Conservation (phyloP, 1,139 yeast genomes). For the Suhomyces taliae region DNA sequence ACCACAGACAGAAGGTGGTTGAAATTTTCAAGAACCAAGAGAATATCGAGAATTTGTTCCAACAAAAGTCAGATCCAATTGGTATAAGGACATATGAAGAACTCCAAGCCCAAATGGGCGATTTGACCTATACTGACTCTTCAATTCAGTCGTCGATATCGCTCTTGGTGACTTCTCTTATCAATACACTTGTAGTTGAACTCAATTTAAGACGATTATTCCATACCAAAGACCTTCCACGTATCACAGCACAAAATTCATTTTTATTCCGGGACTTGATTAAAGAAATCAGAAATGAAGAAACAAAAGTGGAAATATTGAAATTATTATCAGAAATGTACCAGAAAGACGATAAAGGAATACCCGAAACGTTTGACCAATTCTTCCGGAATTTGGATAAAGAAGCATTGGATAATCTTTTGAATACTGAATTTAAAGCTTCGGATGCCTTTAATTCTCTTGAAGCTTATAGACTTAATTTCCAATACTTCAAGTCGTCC, state of each 20-base stretch:
- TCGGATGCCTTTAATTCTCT: conserved; percentile 21
- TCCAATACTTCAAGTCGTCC: conserved; percentile 31
- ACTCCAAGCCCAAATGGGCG: neutral
- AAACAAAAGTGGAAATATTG: conserved; percentile 18
- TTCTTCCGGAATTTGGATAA: conserved; percentile 19
- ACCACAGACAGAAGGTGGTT: conserved; percentile 21
- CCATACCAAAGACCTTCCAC: conserved; percentile 10
- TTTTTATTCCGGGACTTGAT: conserved; percentile 20
- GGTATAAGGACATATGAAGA: neutral
- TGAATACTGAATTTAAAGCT: conserved; percentile 15
- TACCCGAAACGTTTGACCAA: conserved; percentile 17
- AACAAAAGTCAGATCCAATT: neutral
- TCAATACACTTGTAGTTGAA: conserved; percentile 28
- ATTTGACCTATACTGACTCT: conserved; percentile 16
- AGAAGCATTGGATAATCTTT: conserved; percentile 9
- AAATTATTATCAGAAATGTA: conserved; percentile 16
- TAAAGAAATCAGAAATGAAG: conserved; percentile 16
- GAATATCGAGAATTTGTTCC: conserved; percentile 19
- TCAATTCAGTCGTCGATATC: conserved; percentile 24
- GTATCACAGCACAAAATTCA: conserved; percentile 6
- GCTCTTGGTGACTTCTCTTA: conserved; percentile 15
- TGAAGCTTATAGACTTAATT: conserved; percentile 22
- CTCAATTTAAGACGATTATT: conserved; percentile 23
- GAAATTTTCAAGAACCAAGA: conserved; percentile 17
- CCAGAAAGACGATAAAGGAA: conserved; percentile 12